A percentile compares a stretch with the other conserved stretches of the same genome.
Evolutionary conservation across 352 stramenopile species (phyloP).

Genomic region (Pythium utonaiense): DNA sequence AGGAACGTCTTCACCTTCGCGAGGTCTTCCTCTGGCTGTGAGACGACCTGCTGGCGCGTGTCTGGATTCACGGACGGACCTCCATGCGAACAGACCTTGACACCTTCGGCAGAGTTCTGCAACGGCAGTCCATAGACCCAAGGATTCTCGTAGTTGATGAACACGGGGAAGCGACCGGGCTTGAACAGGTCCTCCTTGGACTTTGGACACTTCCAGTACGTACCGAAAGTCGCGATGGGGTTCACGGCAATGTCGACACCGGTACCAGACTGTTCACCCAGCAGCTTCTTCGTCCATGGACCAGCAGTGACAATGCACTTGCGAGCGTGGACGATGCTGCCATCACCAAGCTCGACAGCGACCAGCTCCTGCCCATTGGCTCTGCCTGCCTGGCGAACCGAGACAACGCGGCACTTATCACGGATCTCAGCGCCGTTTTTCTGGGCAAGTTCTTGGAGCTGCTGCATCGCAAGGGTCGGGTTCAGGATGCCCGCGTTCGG

Average conservation of each 20-base stretch:
- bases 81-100: constrained; percentile 77
- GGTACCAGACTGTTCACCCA: constrained; percentile 16
- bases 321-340: constrained; percentile 19
- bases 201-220: constrained; percentile 48
- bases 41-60: constrained; percentile 28
- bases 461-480: constrained; percentile 46
- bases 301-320: constrained; percentile 63
- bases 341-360: constrained; percentile 31
- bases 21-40: constrained; percentile 27
- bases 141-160: constrained; percentile 56
- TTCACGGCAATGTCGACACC: constrained; percentile 39
- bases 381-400: constrained; percentile 13
- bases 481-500: constrained; percentile 49
- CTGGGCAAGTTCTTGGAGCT: constrained; percentile 39
- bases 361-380: constrained; percentile 17
- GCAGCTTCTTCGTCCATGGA: constrained; percentile 45
- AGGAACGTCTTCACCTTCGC: constrained; percentile 36
- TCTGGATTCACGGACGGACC: constrained; percentile 44
- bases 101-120: constrained; percentile 36
- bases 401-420: constrained; percentile 24
- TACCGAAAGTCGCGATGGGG: constrained; percentile 59
- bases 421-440: constrained; percentile 36
- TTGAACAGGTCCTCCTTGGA: constrained; percentile 35
- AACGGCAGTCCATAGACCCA: constrained; percentile 55
- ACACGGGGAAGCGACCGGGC: constrained; percentile 52